Base-by-base conservation (phyloP, 1,284 basidiomycete species). In the Pseudomicrostroma phylloplanum region DNA sequence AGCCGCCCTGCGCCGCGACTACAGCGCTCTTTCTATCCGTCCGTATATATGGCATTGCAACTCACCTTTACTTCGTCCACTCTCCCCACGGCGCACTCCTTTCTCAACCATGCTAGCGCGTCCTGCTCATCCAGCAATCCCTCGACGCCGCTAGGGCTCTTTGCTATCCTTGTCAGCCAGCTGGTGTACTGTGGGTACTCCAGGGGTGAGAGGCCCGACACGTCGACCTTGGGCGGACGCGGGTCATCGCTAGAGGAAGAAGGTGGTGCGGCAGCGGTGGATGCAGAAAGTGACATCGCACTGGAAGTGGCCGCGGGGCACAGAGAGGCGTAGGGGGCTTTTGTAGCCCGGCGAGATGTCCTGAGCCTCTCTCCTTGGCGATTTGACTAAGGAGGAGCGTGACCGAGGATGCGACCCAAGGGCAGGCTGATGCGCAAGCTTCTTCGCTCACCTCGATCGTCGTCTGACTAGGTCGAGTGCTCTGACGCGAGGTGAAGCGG, bases 91-190 rank as follows among this genome's bases (percentile, higher is more conserved):
- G 65, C 70, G 55, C 74, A 73, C 36, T 77, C 70, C 19, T 70
- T 64, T 41, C 77, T 67, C 19, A 79, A 62, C 49, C 73, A 79
- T 30, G 71, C 69, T 57, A 79, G 61, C 15, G 65, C 74, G 58
- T 77, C 74, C 48, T 74, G 71, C 60, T 78, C 77, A 53, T 78
- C 77, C 26, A 77, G 61, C 11, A 70, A 60, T 15, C 70, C 77
- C 1, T 67, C 60, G n/a, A 71, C 70, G 6, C 73, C 73, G 48
- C 69, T 69, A 53, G 72, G 72, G 0, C 74, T 65, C 1, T 71
- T 68, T 63, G 71, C 73, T 63, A 79, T 68, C 46, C 63, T 67
- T 41, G 55, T 63, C 39, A 72, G 68, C 67, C 73, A 73, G 46
- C 64, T 63, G n/a, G 65, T 63, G 58, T 70, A 78, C 60, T 66